Percentiles rank a stretch among this genome's conserved stretches.
Conservation (phyloP, 352 stramenopile genomes). For the Pythium graminicola region DNA sequence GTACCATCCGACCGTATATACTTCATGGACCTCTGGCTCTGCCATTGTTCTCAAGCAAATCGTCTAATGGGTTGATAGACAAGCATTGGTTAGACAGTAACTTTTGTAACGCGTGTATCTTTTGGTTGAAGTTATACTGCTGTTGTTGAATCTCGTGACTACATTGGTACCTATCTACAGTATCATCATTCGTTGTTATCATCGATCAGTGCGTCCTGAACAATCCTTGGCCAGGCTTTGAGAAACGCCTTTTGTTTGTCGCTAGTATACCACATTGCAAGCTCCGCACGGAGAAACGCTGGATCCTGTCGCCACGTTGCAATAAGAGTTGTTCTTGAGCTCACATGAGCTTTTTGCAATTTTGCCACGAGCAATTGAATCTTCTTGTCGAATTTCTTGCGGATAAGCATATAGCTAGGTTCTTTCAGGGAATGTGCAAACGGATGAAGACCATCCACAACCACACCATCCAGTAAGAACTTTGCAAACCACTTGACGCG, state of each 20-base stretch:
- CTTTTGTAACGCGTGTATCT: no score
- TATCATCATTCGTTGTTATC: constrained; percentile 13
- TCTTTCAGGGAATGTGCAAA: constrained; percentile 88
- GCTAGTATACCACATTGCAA: constrained; percentile 54
- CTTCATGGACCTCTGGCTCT: constrained; percentile 2
- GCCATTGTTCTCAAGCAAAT: background rate
- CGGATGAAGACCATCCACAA: constrained; percentile 61
- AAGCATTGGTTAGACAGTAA: constrained; percentile 2
- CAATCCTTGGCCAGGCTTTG: constrained; percentile 38
- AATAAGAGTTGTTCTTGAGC: constrained; percentile 33
- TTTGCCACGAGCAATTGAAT: constrained; percentile 70
- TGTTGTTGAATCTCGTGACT: no score
- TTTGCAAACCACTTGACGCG: constrained; percentile 79
- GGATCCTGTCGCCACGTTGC: constrained; percentile 36
- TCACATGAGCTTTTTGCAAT: constrained; percentile 44
- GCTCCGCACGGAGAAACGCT: constrained; percentile 45
- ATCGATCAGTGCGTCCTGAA: constrained; percentile 11
- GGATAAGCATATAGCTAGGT: constrained; percentile 88
- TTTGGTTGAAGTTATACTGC: no score
- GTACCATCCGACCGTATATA: constrained; percentile 78
- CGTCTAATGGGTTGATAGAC: background rate
- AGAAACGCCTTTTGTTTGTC: constrained; percentile 43
- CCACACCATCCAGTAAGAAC: constrained; percentile 66
- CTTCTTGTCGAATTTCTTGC: constrained; percentile 85
- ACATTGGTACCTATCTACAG: no score